These are phyloP conservation scores for Vigna hirtella DNA, from an alignment of 306 rosid genomes.

Conservation along the genomic window DNA sequence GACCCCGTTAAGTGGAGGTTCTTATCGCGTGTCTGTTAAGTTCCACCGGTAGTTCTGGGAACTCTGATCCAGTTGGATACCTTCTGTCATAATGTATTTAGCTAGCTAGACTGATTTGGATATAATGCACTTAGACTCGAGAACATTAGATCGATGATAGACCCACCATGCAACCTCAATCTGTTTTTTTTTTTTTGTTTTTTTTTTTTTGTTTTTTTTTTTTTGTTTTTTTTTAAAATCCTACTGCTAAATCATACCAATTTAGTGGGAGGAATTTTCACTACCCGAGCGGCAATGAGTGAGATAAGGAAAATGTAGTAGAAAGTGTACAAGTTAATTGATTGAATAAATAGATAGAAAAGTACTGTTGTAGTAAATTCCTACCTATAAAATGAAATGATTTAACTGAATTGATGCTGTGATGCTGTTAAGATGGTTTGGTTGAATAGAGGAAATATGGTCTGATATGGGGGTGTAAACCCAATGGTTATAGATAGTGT, in stretches of 20 bases:
- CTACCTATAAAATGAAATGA: not conserved
- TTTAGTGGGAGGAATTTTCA: not conserved
- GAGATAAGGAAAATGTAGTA: not conserved
- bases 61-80: slow-evolving; percentile 2
- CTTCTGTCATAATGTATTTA: slow-evolving; percentile 29
- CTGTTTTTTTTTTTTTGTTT: not conserved
- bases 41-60: slow-evolving; percentile 7
- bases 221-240: too few species aligned
- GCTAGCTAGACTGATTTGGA: not conserved
- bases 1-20: not conserved
- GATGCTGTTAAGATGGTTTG: too few species aligned
- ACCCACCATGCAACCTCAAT: not conserved
- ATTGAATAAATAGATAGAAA: not conserved
- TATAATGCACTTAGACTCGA: slow-evolving; percentile 1
- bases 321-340: not conserved
- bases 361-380: too few species aligned
- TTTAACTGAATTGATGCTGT: too few species aligned
- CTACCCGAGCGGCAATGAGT: not conserved
- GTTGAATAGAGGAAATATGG: too few species aligned
- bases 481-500: too few species aligned
- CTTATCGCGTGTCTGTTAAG: not conserved
- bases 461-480: too few species aligned
- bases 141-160: not conserved
- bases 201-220: not conserved
- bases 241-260: not conserved